phyloP scores from a whole-genome alignment of 176 grass and related monocot species.

The Echinochloa phyllopogon region DNA sequence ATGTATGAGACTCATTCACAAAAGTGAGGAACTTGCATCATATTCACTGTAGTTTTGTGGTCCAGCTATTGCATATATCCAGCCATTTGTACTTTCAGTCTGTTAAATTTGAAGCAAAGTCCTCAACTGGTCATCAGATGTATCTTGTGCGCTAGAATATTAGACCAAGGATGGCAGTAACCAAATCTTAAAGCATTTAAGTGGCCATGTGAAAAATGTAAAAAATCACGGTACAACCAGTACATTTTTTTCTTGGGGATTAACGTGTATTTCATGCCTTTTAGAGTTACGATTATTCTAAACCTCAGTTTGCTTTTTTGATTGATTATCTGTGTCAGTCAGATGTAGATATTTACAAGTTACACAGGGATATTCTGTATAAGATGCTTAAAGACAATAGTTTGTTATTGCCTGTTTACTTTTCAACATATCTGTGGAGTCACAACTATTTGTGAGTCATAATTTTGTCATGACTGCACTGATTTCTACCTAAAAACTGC shows the following conservation, averaged over 20 bases:
- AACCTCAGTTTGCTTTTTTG: constrained; percentile 20
- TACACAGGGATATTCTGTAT: not conserved
- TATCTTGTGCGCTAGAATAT: not conserved
- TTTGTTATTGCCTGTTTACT: constrained; percentile 16
- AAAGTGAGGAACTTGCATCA: not conserved
- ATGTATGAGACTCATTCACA: not conserved
- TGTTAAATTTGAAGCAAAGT: not conserved
- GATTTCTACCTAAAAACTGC: constrained; percentile 26
- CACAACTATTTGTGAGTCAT: not conserved
- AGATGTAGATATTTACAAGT: constrained; percentile 10
- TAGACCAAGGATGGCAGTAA: not conserved
- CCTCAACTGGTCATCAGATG: not conserved
- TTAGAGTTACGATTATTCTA: not conserved
- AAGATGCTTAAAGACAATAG: constrained; percentile 13
- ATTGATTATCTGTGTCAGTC: constrained; percentile 8
- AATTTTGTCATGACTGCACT: constrained; percentile 8
- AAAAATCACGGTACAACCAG: not conserved
- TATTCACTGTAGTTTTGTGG: not conserved
- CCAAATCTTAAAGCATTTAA: not conserved
- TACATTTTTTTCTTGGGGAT: not conserved
- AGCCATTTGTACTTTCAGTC: not conserved
- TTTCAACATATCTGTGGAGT: not conserved
- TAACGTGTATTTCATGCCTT: not conserved
- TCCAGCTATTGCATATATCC: not conserved
- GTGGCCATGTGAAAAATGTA: not conserved